phyloP scores from a whole-genome alignment of 768 basidiomycete genomes.

The Dentipellis fragilis region DNA sequence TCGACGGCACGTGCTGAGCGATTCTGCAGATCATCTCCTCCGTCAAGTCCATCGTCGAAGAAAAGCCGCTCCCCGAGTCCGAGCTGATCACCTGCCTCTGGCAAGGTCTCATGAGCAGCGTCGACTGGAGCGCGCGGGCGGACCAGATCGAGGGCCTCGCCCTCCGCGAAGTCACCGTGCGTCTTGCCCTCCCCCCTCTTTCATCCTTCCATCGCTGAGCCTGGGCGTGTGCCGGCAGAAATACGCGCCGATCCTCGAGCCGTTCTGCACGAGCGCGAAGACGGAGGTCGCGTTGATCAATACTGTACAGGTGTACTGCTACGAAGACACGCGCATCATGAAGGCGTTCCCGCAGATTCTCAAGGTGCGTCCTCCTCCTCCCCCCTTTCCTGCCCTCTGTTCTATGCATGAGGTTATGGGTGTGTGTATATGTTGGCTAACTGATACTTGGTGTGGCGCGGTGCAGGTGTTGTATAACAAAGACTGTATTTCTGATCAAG shows the following conservation, averaged over 20 bases:
- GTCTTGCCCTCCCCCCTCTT: conserved; percentile 18
- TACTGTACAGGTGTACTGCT: conserved; percentile 89
- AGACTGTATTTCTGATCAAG: conserved; percentile 91
- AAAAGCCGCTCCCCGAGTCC: conserved; percentile 72
- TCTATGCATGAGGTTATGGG: not conserved
- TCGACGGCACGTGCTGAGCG: not conserved
- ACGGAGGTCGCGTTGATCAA: conserved; percentile 93
- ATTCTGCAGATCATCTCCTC: conserved; percentile 56
- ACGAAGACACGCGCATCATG: conserved; percentile 92
- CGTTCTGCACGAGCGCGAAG: conserved; percentile 83
- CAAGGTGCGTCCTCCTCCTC: conserved; percentile 40
- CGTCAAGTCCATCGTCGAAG: conserved; percentile 65
- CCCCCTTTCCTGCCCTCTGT: not conserved
- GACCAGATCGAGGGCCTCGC: conserved; percentile 89
- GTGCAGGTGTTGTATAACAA: conserved; percentile 85
- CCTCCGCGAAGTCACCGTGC: conserved; percentile 79
- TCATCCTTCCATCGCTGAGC: not conserved
- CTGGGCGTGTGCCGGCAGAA: conserved; percentile 35
- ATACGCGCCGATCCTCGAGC: conserved; percentile 77
- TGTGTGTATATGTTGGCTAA: not conserved
- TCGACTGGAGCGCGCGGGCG: conserved; percentile 83
- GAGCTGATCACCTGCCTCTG: conserved; percentile 87
- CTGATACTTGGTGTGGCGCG: not conserved
- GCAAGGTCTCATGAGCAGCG: conserved; percentile 79
- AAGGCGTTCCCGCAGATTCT: conserved; percentile 93